A percentile compares a stretch with the other conserved stretches of the same genome.
Evolutionary conservation across 2,329 filamentous ascomycete genomes (phyloP).

Genomic region (Phyllosticta citriasiana): DNA sequence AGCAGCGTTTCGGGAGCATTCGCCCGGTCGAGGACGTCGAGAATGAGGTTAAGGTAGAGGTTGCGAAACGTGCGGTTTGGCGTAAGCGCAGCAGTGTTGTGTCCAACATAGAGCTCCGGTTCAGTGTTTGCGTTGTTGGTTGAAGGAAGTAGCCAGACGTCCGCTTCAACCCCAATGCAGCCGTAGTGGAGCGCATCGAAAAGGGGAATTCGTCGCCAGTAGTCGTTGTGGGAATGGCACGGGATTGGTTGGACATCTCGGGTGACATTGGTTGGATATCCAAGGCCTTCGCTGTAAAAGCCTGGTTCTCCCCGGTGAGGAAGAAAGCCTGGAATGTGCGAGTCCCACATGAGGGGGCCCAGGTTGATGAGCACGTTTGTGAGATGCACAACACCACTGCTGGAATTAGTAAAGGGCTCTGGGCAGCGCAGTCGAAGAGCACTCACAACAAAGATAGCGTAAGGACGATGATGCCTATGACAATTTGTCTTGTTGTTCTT

Average conservation of each 20-base stretch:
- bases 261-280: conserved; percentile 38
- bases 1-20: conserved; percentile 26
- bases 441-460: conserved; percentile 26
- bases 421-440: neutral
- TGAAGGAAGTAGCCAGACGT: conserved; percentile 42
- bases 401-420: neutral
- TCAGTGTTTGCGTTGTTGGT: conserved; percentile 16
- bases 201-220: conserved; percentile 46
- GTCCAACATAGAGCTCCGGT: conserved; percentile 47
- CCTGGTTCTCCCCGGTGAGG: conserved; percentile 33
- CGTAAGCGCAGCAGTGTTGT: conserved; percentile 38
- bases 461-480: conserved; percentile 16
- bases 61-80: conserved; percentile 37
- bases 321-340: conserved; percentile 22
- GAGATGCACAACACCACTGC: conserved; percentile 33
- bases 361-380: conserved; percentile 29
- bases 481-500: conserved; percentile 12
- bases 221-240: conserved; percentile 51
- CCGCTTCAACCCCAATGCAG: conserved; percentile 47
- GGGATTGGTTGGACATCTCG: conserved; percentile 39
- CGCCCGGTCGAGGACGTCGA: conserved; percentile 39
- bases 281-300: conserved; percentile 23
- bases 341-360: conserved; percentile 28
- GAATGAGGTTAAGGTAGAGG: conserved; percentile 45
- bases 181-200: conserved; percentile 46